Evolutionary conservation across 192 early-diverging fungal species (phyloP), one percentile per base, ranked within the genome.

Genomic region (Gigaspora rosea): DNA sequence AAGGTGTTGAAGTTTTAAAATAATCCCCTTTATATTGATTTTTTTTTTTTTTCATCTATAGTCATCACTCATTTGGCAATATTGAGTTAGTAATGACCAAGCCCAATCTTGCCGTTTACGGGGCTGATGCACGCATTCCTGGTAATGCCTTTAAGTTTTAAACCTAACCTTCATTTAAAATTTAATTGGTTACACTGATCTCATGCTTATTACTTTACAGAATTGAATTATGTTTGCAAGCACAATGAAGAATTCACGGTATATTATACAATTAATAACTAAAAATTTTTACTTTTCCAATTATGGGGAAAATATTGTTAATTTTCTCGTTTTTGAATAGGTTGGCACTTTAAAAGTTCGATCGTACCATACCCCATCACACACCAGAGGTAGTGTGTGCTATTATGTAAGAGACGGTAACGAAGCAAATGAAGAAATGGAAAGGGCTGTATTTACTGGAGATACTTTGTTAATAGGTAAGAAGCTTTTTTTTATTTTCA

Each of bases 311-410:
- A 13, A 52, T 52, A 2, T 52, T 15, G 9, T 52, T 4, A 51
- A 11, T 51, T 51, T 13, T 7, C 51, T 52, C 51, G 0, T 52
- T 13, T 52, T 13, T 2, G 15, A 52, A 52, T 66, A 87, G 46
- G 71, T 97, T 8, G 96, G 95, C 18, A 87, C 86, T 3, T 68
- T 98, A 0, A 85, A 86, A 11, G 86, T 98, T 15, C 91, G 88
- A 12, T 89, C 94, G 0, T 80, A 96, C 0, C 88, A 90, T 81
- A 97, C 96, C 0, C 85, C 87, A 20, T 94, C 96, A 63, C 96
- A 98, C 80, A 98, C 97, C 3, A 90, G 86, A n/a, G 94, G 95
- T 15, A 92, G 91, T 77, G 91, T 98, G 6, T 91, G 91, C 67
- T 98, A 93, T 81, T 95, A 90, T 80, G 88, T 96, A 22, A 86